Percentiles rank a stretch among this genome's conserved stretches.
These are phyloP conservation scores for Phytophthora chlamydospora DNA, from an alignment of 352 stramenopile species.

Conservation along the genomic window DNA sequence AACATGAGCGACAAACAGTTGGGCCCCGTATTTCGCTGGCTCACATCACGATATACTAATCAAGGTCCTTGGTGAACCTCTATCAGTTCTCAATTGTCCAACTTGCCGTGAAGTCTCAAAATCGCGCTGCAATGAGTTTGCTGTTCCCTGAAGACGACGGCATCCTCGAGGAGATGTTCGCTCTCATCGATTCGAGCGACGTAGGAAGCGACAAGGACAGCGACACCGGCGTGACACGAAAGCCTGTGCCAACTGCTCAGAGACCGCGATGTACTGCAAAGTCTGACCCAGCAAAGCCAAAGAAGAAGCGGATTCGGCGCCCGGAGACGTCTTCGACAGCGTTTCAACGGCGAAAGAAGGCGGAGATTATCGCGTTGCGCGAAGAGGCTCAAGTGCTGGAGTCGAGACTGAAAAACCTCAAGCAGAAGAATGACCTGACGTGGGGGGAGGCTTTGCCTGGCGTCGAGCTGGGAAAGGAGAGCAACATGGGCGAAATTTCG, in stretches of 20 bases:
- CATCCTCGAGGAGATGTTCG: constrained; percentile 11
- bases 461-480: too few species aligned
- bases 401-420: too few species aligned
- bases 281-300: not conserved
- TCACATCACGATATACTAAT: too few species aligned
- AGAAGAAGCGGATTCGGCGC: constrained; percentile 23
- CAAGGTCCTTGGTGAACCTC: too few species aligned
- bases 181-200: constrained; percentile 3
- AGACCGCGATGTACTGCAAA: too few species aligned
- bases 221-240: not conserved
- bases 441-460: too few species aligned
- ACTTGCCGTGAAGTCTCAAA: not conserved
- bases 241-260: too few species aligned
- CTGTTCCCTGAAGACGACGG: constrained; percentile 8
- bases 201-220: not conserved
- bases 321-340: constrained; percentile 26
- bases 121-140: not conserved
- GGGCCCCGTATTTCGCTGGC: too few species aligned
- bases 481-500: too few species aligned
- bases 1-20: too few species aligned
- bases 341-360: constrained; percentile 24
- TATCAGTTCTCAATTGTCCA: not conserved
- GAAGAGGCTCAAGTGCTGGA: too few species aligned
- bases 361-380: not conserved
- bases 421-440: too few species aligned